Base-by-base conservation (phyloP, 2,329 filamentous ascomycete genomes). In the Aspergillus bombycis region DNA sequence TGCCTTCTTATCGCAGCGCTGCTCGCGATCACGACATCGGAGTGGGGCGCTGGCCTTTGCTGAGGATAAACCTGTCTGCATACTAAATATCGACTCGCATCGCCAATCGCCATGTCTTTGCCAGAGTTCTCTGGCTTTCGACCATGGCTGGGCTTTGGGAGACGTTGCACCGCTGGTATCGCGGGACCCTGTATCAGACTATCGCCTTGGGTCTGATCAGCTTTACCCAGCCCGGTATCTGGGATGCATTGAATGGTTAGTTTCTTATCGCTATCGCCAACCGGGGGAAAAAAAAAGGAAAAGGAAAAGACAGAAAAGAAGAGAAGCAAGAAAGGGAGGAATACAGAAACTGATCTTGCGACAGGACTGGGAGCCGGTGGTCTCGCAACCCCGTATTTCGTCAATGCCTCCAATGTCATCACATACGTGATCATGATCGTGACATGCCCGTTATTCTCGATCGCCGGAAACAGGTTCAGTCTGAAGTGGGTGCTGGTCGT, bases 381-480 rank as follows among this genome's bases (percentile, higher is more conserved):
- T 54, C 52, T 54, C 2, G 52, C 52, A 6, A 54, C 52, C 19
- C 52, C 52, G 32, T 54, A 54, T 36, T 72, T 81, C 3, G 78
- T 80, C 62, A 81, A 81, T 61, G 78, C 74, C 34, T 73, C 79
- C 1, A 82, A 81, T 65, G 75, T 78, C 1, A 65, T 82, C n/a
- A 81, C 78, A 0, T 82, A 79, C 41, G 80, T 77, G 61, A 80
- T 84, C 66, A 84, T 85, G 80, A 77, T 80, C 8, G 79, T 82
- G 26, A 76, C 76, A 2, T 81, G 79, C 61, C 77, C 78, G 1
- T 60, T 81, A 19, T 81, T 80, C 38, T 75, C 75, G 19, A 71
- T 80, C 36, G 68, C 78, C 2, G 74, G 75, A 56, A 80, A 80
- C 67, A 72, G 72, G 48, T 78, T 71, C 55, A 78, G 80, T 36